Percentiles rank a stretch among this genome's conserved stretches.
phyloP scores from a whole-genome alignment of 2,329 filamentous ascomycete species.

The Penicillium digitatum region DNA sequence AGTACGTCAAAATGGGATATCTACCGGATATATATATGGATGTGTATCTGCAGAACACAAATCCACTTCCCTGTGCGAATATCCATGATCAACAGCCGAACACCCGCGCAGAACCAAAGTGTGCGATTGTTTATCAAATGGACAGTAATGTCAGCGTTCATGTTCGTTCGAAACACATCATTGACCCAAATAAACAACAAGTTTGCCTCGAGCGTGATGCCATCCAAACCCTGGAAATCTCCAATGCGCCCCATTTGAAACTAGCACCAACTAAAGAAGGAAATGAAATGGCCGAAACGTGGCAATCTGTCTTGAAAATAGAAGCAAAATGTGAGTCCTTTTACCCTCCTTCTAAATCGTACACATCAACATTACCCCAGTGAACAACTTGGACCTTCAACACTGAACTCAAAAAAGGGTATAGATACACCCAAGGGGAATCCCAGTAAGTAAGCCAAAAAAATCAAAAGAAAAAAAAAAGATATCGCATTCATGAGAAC shows the following conservation, averaged over 20 bases:
- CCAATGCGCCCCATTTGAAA: neutral
- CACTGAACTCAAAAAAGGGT: neutral
- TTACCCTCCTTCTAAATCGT: neutral
- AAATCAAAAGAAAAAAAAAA: neutral
- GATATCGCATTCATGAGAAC: conserved; percentile 2
- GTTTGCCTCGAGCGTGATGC: neutral
- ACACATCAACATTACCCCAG: neutral
- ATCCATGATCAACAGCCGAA: neutral
- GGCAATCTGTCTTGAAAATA: neutral
- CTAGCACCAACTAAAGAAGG: too few species aligned
- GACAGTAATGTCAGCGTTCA: too few species aligned
- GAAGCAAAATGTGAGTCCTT: neutral
- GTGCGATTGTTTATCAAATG: too few species aligned
- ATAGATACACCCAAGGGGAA: neutral
- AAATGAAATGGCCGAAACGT: neutral
- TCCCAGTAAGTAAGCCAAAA: neutral
- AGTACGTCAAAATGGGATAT: neutral
- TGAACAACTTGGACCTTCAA: neutral
- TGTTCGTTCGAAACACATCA: neutral
- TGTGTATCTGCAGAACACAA: too few species aligned
- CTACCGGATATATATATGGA: neutral
- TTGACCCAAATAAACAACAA: neutral
- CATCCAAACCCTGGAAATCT: neutral
- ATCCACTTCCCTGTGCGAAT: neutral
- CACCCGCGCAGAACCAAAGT: neutral